These are phyloP conservation scores for Bocquillonia castaneifolia DNA, from an alignment of 441 rosid genomes.

Conservation along the genomic window DNA sequence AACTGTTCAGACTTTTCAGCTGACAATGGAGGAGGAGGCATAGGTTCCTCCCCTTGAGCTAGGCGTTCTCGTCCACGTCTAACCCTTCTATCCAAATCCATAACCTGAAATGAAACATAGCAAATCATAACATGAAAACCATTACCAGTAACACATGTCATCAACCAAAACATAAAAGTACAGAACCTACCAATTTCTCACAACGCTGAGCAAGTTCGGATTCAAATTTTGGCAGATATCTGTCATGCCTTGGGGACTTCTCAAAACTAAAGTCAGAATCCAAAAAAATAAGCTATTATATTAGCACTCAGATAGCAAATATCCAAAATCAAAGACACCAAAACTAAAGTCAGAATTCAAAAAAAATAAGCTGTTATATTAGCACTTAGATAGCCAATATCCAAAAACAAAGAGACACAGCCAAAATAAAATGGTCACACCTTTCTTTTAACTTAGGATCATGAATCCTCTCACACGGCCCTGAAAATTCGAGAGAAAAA, in stretches of 20 bases:
- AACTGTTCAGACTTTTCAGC: constrained; percentile 79
- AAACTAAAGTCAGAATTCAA: constrained; percentile 50
- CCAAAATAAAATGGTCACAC: constrained; percentile 32
- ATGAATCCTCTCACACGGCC: constrained; percentile 84
- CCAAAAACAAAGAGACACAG: neutral
- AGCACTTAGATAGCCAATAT: neutral
- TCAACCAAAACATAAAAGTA: neutral
- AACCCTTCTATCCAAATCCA: constrained; percentile 90
- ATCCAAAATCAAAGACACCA: constrained; percentile 17
- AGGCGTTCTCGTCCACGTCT: constrained; percentile 96
- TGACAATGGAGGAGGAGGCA: constrained; percentile 61
- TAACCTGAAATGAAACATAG: constrained; percentile 46
- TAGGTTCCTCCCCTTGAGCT: constrained; percentile 79
- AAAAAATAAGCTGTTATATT: constrained; percentile 18
- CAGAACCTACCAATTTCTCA: constrained; percentile 71
- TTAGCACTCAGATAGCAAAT: neutral
- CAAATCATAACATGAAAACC: neutral
- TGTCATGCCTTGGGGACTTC: constrained; percentile 75
- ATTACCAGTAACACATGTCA: neutral
- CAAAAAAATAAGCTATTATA: constrained; percentile 18
- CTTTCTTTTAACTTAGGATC: constrained; percentile 93
- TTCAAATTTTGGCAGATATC: constrained; percentile 72
- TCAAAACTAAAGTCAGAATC: constrained; percentile 61
- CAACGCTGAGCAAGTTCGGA: constrained; percentile 91
- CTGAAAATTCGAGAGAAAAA: constrained; percentile 35